A percentile compares a stretch with the other conserved stretches of the same genome.
phyloP scores from a whole-genome alignment of 176 grass and related monocot genomes.

The Rhynchospora tenuis region DNA sequence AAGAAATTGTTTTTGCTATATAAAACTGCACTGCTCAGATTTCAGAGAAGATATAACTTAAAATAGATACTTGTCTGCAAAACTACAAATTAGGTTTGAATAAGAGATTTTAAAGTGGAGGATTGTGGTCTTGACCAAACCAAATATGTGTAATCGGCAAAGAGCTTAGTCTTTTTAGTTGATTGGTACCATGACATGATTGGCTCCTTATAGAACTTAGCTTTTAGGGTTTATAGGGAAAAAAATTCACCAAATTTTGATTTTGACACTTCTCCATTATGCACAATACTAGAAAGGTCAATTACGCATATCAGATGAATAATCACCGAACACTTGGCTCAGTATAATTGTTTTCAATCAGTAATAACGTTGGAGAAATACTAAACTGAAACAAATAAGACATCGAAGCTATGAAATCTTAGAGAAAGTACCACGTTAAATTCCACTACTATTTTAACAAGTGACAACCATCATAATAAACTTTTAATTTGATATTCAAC shows the following conservation, averaged over 20 bases:
- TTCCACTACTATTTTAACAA: background rate
- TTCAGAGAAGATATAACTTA: background rate
- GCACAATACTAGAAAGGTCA: background rate
- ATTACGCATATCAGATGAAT: background rate
- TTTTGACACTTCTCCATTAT: background rate
- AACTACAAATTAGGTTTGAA: background rate
- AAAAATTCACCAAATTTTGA: background rate
- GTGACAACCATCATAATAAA: background rate
- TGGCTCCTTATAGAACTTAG: background rate
- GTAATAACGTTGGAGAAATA: background rate
- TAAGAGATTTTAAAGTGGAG: background rate
- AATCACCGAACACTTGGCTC: background rate
- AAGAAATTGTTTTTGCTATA: too few species aligned
- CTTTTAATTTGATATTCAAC: background rate
- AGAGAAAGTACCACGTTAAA: background rate
- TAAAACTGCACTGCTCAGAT: background rate
- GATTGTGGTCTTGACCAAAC: background rate
- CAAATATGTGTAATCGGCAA: background rate
- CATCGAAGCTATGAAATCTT: background rate
- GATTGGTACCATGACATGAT: background rate
- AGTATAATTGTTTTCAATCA: background rate
- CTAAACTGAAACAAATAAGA: background rate
- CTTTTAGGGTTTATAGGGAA: background rate
- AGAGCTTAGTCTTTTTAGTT: conserved; percentile 2
- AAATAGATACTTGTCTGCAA: background rate